Conservation (phyloP, 805 yeast species). For the Saccharomycodes ludwigii region DNA sequence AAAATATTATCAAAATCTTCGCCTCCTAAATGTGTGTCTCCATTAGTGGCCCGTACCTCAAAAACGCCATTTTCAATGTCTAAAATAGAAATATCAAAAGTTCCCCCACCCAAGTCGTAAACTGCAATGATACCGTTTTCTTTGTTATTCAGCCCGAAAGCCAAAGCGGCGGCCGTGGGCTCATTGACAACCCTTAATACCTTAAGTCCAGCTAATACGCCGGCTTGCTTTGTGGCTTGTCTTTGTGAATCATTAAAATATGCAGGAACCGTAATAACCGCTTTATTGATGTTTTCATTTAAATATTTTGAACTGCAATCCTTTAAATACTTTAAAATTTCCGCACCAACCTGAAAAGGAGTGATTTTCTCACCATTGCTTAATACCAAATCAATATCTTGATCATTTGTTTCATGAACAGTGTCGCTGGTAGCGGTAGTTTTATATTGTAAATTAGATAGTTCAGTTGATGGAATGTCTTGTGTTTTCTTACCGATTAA, state of each 20-base stretch:
- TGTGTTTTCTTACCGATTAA: conserved; percentile 61
- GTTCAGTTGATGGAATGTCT: too few relatives aligned
- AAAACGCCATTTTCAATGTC: conserved; percentile 74
- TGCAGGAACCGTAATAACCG: conserved; percentile 79
- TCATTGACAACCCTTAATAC: conserved; percentile 69
- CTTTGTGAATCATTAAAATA: conserved; percentile 75
- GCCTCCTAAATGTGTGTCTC: conserved; percentile 79
- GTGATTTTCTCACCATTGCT: conserved; percentile 33
- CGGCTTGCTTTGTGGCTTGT: conserved; percentile 76
- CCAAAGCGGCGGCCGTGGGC: conserved; percentile 80
- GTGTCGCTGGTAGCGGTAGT: too few relatives aligned
- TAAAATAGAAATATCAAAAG: conserved; percentile 68
- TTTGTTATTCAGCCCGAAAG: conserved; percentile 58
- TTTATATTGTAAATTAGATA: too few relatives aligned
- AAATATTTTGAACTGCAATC: conserved; percentile 50
- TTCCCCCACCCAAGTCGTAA: conserved; percentile 78
- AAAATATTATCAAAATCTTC: conserved; percentile 71
- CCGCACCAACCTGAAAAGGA: conserved; percentile 64
- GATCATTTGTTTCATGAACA: conserved; percentile 43
- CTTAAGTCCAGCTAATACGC: conserved; percentile 61
- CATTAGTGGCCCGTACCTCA: conserved; percentile 74
- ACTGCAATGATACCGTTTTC: conserved; percentile 31
- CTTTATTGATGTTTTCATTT: conserved; percentile 43
- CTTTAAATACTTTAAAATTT: conserved; percentile 52
- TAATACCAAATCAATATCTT: too few relatives aligned